Percentiles rank a stretch among this genome's conserved stretches.
Evolutionary conservation across 345 rosid species (phyloP).

Genomic region (Ailanthus altissimus): DNA sequence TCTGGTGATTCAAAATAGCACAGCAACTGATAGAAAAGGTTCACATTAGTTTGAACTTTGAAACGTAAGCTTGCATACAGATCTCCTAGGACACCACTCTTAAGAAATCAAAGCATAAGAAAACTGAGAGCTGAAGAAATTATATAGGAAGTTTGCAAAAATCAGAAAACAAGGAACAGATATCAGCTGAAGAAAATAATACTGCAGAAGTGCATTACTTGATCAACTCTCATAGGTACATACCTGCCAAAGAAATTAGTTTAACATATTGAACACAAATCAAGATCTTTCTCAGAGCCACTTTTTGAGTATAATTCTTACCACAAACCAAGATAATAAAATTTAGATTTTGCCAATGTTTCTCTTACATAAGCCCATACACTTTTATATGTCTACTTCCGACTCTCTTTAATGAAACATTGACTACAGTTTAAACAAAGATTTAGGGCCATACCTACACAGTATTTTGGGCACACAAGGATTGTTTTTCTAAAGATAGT

Average conservation of each 20-base stretch:
- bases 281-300: background rate
- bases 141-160: slow-evolving; percentile 6
- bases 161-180: background rate
- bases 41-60: slow-evolving; percentile 25
- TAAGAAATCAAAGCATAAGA: slow-evolving; percentile 14
- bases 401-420: background rate
- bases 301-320: background rate
- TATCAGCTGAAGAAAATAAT: background rate
- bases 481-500: background rate
- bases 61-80: slow-evolving; percentile 1
- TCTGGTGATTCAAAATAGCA: slow-evolving; percentile 55
- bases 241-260: background rate
- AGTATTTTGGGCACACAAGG: background rate
- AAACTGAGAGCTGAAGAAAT: slow-evolving; percentile 9
- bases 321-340: background rate
- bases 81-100: slow-evolving; percentile 5
- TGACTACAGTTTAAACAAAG: background rate
- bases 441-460: background rate
- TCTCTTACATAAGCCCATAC: background rate
- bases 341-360: background rate
- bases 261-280: background rate
- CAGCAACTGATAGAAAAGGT: slow-evolving; percentile 57
- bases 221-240: background rate
- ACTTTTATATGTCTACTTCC: background rate
- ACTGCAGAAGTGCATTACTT: background rate